Evolutionary conservation across 2,329 filamentous ascomycete genomes (phyloP), one percentile per base, ranked within the genome.

Genomic region (Emmonsiellopsis sp.): DNA sequence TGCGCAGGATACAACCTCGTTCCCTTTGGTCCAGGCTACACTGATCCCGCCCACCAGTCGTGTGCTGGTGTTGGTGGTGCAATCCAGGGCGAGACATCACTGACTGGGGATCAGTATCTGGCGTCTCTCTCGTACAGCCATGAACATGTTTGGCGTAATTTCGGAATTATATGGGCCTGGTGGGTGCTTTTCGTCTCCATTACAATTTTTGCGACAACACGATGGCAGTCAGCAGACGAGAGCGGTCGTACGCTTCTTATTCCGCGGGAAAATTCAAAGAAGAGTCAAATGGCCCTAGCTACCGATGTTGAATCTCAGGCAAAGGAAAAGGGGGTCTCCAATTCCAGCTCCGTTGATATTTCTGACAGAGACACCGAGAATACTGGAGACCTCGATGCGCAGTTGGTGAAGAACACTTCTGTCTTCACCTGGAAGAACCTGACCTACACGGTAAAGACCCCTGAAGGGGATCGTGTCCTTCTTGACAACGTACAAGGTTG

Each of bases 401-500:
- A 55, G 37, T 70, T 82, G 33, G 71, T 73, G 27, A 75, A 74
- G 44, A 81, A 77, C 45, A 75, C 81, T 34, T 79, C 77, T 10
- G 75, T 84, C 31, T 87, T 87, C 62, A 86, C 84, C 0, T 87
- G 83, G 81, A 72, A 76, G 39, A 73, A 86, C 55, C 70, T 87
- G 14, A 74, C 82, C 33, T 88, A 88, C 60, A 82, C 77, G 0
- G 83, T 90, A 0, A 81, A 82, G 0, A 81, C 83, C 55, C 72
- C 79, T 17, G 80, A 80, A 40, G 74, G 74, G 43, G 66, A 79
- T 51, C 75, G 78, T 17, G 75, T 78, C 60, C 71, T 86, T 1
- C 69, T 87, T 46, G 80, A 86, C 62, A 76, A 82, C 2, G 80
- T 90, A 49, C 81, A 76, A 54, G 87, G 87, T 0, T 90, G 87